Evolutionary conservation across 805 yeast genomes (phyloP).

Genomic region (Candida sanyiensis): DNA sequence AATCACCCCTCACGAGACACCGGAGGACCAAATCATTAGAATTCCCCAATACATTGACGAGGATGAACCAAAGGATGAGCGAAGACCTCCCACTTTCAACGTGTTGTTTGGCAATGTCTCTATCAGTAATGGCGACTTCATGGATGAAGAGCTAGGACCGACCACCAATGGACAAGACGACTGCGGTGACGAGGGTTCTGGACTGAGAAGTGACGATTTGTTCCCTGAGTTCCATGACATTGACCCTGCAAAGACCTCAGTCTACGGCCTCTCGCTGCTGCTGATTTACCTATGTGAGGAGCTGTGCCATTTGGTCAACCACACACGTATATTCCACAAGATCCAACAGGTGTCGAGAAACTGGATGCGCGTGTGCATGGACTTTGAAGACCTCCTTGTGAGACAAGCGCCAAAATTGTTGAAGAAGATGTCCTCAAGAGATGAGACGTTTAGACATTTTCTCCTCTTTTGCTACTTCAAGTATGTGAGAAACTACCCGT

Average conservation of each 20-base stretch:
- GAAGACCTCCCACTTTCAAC: slow-evolving; percentile 23
- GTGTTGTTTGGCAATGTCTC: slow-evolving; percentile 16
- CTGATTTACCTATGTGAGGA: slow-evolving; percentile 34
- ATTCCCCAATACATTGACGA: slow-evolving; percentile 20
- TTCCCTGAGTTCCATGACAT: slow-evolving; percentile 3
- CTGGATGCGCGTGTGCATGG: slow-evolving; percentile 43
- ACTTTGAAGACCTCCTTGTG: slow-evolving; percentile 36
- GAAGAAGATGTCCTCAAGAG: slow-evolving; percentile 2
- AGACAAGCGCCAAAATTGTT: slow-evolving; percentile 16
- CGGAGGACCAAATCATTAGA: slow-evolving; percentile 21
- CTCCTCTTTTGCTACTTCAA: slow-evolving; percentile 18
- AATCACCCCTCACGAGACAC: slow-evolving; percentile 19
- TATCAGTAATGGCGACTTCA: slow-evolving; percentile 10
- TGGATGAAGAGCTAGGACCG: neutral
- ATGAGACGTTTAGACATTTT: slow-evolving; percentile 14
- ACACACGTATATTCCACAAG: slow-evolving; percentile 34
- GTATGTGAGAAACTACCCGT: slow-evolving; percentile 21
- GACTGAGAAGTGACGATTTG: slow-evolving; percentile 4
- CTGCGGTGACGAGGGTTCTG: slow-evolving; percentile 1
- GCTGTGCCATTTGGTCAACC: slow-evolving; percentile 39
- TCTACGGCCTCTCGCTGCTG: slow-evolving; percentile 17
- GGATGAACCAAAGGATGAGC: slow-evolving; percentile 17
- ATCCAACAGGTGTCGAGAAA: slow-evolving; percentile 38
- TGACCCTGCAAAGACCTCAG: slow-evolving; percentile 4
- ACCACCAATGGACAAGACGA: neutral